phyloP scores from a whole-genome alignment of 257 asterid genomes.

The Cinchona pubescens region DNA sequence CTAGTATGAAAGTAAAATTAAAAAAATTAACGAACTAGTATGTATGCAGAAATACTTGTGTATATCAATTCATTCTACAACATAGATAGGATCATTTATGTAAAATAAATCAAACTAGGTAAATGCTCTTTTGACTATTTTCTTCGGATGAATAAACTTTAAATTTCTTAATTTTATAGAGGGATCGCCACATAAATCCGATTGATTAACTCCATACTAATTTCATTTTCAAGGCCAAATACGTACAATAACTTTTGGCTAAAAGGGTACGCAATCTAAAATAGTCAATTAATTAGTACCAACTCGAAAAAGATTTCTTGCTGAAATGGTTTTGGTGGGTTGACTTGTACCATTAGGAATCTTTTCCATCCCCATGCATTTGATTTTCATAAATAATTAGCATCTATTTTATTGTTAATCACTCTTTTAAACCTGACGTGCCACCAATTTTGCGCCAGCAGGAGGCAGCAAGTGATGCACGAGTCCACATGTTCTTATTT shows the following conservation, averaged over 20 bases:
- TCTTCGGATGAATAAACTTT: background rate
- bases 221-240: background rate
- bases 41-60: too few relatives aligned
- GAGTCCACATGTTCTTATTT: conserved; percentile 11
- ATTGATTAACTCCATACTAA: background rate
- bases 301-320: background rate
- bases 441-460: conserved; percentile 9
- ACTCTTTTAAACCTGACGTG: conserved; percentile 12
- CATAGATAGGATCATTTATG: too few relatives aligned
- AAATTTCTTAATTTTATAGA: background rate
- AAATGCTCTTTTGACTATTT: too few relatives aligned
- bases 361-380: background rate
- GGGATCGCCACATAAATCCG: background rate
- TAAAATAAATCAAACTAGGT: background rate
- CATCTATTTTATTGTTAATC: background rate
- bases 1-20: background rate
- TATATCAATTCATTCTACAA: too few relatives aligned
- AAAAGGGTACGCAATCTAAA: background rate
- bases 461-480: conserved; percentile 14
- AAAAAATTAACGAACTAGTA: background rate
- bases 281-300: conserved; percentile 2
- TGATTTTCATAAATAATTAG: conserved; percentile 2
- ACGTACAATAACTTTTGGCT: background rate
- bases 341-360: conserved; percentile 15
- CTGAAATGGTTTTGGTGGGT: conserved; percentile 10